These are phyloP conservation scores for Cutaneotrichosporon dermatis DNA, from an alignment of 1,284 basidiomycete species.

Conservation along the genomic window DNA sequence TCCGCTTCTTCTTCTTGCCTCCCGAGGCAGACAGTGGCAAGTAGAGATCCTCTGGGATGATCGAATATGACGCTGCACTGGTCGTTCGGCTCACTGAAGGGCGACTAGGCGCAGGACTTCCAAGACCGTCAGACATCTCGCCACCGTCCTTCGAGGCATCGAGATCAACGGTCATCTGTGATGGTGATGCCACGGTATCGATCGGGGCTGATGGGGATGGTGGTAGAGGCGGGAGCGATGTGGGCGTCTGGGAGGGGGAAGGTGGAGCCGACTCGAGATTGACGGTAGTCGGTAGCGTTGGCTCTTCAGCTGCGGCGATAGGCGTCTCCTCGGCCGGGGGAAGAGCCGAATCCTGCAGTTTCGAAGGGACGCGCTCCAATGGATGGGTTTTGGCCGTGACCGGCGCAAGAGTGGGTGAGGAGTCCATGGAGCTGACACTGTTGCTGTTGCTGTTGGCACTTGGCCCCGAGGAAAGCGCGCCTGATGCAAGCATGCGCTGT, in stretches of 20 bases:
- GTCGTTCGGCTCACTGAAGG: constrained; percentile 4
- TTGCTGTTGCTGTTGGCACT: neutral
- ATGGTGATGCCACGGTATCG: neutral
- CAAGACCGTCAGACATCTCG: constrained; percentile 5
- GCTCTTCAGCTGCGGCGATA: neutral
- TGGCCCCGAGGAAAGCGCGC: neutral
- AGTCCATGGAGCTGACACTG: constrained; percentile 3
- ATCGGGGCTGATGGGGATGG: neutral
- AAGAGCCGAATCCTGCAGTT: neutral
- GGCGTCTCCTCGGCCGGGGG: neutral
- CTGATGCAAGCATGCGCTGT: neutral
- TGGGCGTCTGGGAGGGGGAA: neutral
- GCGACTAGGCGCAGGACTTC: neutral
- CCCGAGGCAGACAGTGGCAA: constrained; percentile 18
- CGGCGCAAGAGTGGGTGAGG: neutral
- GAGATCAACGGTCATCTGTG: neutral
- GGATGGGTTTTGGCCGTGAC: neutral
- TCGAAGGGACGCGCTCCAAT: neutral
- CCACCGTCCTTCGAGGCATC: neutral
- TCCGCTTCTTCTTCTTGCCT: constrained; percentile 35
- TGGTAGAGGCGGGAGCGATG: neutral
- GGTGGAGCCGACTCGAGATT: neutral
- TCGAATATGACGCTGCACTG: constrained; percentile 19
- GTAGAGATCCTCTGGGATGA: constrained; percentile 40
- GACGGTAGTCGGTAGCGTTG: neutral